Base-by-base conservation (phyloP, 495 filamentous ascomycete genomes). In the Melanomma pulvis-pyrius region DNA sequence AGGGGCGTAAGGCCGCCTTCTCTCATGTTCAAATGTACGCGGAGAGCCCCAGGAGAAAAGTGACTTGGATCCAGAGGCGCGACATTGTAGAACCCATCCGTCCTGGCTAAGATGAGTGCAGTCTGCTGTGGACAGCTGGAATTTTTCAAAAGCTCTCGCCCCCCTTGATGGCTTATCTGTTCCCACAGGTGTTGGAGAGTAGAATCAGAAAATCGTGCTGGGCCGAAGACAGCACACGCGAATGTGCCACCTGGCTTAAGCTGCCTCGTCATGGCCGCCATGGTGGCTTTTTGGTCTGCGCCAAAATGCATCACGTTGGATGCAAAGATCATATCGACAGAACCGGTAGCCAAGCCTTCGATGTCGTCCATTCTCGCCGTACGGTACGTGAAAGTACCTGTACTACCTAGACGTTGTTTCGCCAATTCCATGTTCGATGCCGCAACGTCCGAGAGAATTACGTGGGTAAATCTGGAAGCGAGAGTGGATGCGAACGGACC, bases 281-380 rank as follows among this genome's bases (percentile, higher is more conserved):
- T 69, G 8, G 68, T 68, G 15, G 25, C 21, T 15, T 57, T 39
- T 26, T 65, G 69, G 24, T 72, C 30, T n/a, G n/a, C 69, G 26
- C 12, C 12, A 25, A 70, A 72, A 44, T 72, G 69, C 68, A 72
- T 60, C 39, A 65, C 52, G 48, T 66, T 70, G n/a, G 47, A 60
- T 21, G 53, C 67, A 36, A 72, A 72, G 53, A 72, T 61, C 46
- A 72, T 52, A 44, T 72, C 69, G 2, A 72, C 61, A 48, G 61
- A 66, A 19, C 60, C 61, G 22, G 30, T 12, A 6, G 52, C 15
- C 19, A 72, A 66, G 32, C 57, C 69, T 26, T 66, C 68, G 13
- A n/a, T 54, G 17, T 66, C 69, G 25, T 72, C 69, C 15, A 70
- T 30, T 26, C 57, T 60, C 17, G 68, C 56, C 36, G 49, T 53